phyloP scores from a whole-genome alignment of 805 yeast species.

The Lachancea mirantina region DNA sequence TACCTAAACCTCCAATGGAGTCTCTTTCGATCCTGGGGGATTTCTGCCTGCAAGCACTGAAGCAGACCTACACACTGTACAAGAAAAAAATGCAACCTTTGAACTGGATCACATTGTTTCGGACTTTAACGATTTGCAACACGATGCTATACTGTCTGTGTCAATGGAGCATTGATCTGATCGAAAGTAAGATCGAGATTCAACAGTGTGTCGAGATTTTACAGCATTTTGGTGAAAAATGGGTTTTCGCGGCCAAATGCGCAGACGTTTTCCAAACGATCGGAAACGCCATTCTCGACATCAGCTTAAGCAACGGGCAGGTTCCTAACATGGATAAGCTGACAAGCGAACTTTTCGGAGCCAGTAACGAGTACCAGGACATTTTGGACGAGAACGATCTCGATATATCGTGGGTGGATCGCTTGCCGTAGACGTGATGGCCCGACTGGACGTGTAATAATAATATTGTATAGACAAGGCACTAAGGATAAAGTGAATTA shows the following conservation, averaged over 20 bases:
- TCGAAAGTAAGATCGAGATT: conserved; percentile 41
- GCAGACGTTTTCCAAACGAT: conserved; percentile 39
- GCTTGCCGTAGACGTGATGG: conserved; percentile 3
- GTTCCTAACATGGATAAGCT: conserved; percentile 36
- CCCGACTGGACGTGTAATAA: neutral
- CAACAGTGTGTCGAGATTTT: conserved; percentile 41
- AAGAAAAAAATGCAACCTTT: conserved; percentile 39
- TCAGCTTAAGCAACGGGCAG: conserved; percentile 34
- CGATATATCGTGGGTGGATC: conserved; percentile 39
- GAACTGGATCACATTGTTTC: conserved; percentile 44
- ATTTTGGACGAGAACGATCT: conserved; percentile 42
- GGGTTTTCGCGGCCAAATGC: conserved; percentile 41
- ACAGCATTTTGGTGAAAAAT: conserved; percentile 39
- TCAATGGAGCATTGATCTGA: conserved; percentile 40
- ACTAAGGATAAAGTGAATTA: no score
- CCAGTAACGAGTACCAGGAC: conserved; percentile 39
- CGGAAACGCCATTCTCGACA: conserved; percentile 39
- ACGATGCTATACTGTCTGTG: conserved; percentile 42
- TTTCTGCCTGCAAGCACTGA: conserved; percentile 39
- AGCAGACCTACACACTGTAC: conserved; percentile 41
- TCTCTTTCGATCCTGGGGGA: conserved; percentile 39
- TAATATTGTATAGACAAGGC: no score
- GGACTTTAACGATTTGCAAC: conserved; percentile 42
- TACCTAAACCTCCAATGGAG: conserved; percentile 38
- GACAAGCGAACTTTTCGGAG: conserved; percentile 37